Evolutionary conservation across 306 rosid species (phyloP).

Genomic region (Cicer judaicum): DNA sequence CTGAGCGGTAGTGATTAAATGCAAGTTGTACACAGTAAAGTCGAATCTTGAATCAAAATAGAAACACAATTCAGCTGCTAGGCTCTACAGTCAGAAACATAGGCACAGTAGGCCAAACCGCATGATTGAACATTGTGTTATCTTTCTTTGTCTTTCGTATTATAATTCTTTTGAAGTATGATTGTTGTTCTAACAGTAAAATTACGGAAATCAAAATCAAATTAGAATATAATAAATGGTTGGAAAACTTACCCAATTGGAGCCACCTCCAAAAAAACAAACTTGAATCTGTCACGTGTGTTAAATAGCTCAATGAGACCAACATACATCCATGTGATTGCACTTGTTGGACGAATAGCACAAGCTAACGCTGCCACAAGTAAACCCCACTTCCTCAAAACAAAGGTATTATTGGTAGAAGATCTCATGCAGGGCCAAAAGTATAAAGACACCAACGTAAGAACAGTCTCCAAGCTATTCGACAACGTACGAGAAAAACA

Average conservation of each 20-base stretch:
- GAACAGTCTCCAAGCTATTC: conserved; percentile 87
- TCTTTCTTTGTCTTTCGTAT: too few relatives aligned
- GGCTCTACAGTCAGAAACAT: too few relatives aligned
- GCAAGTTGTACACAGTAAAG: too few relatives aligned
- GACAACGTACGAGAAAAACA: conserved; percentile 82
- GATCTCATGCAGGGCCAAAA: conserved; percentile 89
- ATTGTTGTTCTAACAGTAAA: neutral
- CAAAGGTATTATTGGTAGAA: conserved; percentile 44
- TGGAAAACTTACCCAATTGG: conserved; percentile 79
- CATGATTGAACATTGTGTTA: too few relatives aligned
- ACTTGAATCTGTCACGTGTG: conserved; percentile 56
- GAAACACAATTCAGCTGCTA: too few relatives aligned
- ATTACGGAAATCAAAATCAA: neutral
- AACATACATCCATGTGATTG: conserved; percentile 81
- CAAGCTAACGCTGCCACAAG: conserved; percentile 78
- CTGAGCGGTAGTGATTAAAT: too few relatives aligned
- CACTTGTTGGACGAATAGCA: conserved; percentile 90
- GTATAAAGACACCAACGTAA: conserved; percentile 78
- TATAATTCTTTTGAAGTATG: too few relatives aligned
- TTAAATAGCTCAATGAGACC: conserved; percentile 72
- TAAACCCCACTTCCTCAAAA: conserved; percentile 83
- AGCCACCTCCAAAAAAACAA: conserved; percentile 75
- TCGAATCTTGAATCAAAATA: too few relatives aligned
- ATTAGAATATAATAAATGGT: conserved; percentile 28
- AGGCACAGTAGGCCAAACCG: too few relatives aligned